phyloP scores from a whole-genome alignment of 192 early-diverging fungal genomes.

The Backusella luteola region DNA sequence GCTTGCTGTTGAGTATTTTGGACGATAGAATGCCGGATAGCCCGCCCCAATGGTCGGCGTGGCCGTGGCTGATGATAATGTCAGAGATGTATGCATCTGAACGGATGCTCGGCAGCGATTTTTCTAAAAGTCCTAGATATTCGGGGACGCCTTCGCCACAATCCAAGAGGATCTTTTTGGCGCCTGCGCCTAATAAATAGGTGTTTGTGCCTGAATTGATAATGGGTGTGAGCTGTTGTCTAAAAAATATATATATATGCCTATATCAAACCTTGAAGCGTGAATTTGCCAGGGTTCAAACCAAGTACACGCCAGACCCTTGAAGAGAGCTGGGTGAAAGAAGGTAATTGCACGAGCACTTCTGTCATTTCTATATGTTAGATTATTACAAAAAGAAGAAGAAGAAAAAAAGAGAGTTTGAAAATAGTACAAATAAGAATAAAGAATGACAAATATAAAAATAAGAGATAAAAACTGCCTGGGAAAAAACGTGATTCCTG shows the following conservation, averaged over 20 bases:
- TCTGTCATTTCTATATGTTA: slow-evolving; percentile 39
- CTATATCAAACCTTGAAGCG: slow-evolving; percentile 60
- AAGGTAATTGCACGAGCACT: slow-evolving; percentile 48
- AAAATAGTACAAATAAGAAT: background rate
- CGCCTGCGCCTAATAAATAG: slow-evolving; percentile 80
- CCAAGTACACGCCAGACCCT: slow-evolving; percentile 70
- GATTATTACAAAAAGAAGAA: background rate
- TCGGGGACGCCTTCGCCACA: slow-evolving; percentile 76
- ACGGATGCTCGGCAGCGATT: slow-evolving; percentile 46
- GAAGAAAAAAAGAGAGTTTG: background rate
- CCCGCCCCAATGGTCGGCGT: slow-evolving; percentile 81
- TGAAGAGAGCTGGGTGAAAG: slow-evolving; percentile 52
- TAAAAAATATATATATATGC: background rate
- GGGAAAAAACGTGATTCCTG: too few relatives aligned
- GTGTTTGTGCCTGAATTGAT: slow-evolving; percentile 68
- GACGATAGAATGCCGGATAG: slow-evolving; percentile 39
- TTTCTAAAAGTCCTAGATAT: slow-evolving; percentile 56
- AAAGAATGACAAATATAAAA: background rate
- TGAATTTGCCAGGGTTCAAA: slow-evolving; percentile 78
- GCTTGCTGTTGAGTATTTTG: slow-evolving; percentile 4
- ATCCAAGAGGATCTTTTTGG: slow-evolving; percentile 69
- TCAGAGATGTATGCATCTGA: slow-evolving; percentile 56
- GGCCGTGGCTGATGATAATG: slow-evolving; percentile 79
- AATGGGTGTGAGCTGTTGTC: too few relatives aligned
- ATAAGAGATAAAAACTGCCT: too few relatives aligned